Percentiles rank a stretch among this genome's conserved stretches.
These are phyloP conservation scores for Begonia peltatifolia DNA, from an alignment of 306 rosid genomes.

Conservation along the genomic window DNA sequence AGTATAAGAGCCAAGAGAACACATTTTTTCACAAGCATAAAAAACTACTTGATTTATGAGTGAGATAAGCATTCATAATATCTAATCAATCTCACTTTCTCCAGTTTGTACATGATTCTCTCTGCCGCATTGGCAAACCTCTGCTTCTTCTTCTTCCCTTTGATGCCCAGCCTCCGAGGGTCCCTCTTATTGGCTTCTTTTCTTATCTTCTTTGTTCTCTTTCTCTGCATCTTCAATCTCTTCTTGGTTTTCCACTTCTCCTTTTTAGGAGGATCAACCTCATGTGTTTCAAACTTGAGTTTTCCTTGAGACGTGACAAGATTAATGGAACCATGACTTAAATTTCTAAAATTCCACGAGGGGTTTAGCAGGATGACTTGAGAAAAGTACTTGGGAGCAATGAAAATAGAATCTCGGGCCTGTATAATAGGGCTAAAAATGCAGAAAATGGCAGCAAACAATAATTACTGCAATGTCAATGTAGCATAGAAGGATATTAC, in stretches of 20 bases:
- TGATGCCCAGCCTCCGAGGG: conserved; percentile 58
- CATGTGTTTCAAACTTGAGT: conserved; percentile 59
- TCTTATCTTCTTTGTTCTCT: conserved; percentile 63
- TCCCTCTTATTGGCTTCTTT: conserved; percentile 70
- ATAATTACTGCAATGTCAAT: background rate
- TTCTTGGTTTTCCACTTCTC: conserved; percentile 71
- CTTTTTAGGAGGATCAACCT: conserved; percentile 62
- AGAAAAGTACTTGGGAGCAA: conserved; percentile 13
- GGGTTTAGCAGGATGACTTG: conserved; percentile 10
- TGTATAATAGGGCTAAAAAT: conserved; percentile 38
- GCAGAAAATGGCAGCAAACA: conserved; percentile 1
- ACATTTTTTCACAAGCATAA: too few relatives aligned
- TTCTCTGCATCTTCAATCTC: conserved; percentile 65
- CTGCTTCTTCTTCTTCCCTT: conserved; percentile 52
- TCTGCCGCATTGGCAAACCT: conserved; percentile 54
- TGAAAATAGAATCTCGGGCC: conserved; percentile 13
- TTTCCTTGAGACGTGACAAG: conserved; percentile 69
- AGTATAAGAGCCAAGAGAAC: too few relatives aligned
- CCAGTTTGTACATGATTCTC: conserved; percentile 67
- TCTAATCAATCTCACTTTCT: conserved; percentile 32
- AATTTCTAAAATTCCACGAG: conserved; percentile 34
- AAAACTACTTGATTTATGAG: background rate
- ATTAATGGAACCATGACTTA: conserved; percentile 61
- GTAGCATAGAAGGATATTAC: background rate
- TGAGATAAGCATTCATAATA: too few relatives aligned